Evolutionary conservation across 2,329 filamentous ascomycete species (phyloP).

Genomic region (Penicillium sp.): DNA sequence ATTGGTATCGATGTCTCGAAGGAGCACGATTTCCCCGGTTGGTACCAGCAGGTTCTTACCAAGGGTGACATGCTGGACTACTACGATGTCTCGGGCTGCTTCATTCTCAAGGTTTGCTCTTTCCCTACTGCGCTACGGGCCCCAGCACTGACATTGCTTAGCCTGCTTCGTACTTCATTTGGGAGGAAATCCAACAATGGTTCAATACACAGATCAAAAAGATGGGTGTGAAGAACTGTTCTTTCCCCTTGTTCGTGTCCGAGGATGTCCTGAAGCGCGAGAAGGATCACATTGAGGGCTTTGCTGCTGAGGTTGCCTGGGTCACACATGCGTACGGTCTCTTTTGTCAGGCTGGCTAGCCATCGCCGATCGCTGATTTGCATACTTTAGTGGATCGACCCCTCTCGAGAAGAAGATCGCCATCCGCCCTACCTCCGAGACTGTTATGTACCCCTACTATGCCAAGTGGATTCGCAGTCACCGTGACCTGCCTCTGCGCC

Average conservation of each 20-base stretch:
- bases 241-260: constrained; percentile 94
- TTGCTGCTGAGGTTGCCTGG: constrained; percentile 68
- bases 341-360: background rate
- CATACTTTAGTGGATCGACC: constrained; percentile 69
- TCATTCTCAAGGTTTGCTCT: constrained; percentile 70
- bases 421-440: constrained; percentile 67
- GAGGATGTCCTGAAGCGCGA: constrained; percentile 80
- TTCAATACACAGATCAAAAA: constrained; percentile 71
- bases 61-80: constrained; percentile 98
- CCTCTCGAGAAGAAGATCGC: constrained; percentile 79
- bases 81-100: constrained; percentile 72
- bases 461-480: constrained; percentile 88
- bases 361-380: constrained; percentile 5
- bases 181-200: constrained; percentile 62
- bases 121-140: background rate
- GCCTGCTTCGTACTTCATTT: constrained; percentile 64
- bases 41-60: constrained; percentile 96
- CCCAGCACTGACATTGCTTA: constrained; percentile 26
- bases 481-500: constrained; percentile 84
- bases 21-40: constrained; percentile 80
- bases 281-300: constrained; percentile 98
- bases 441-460: constrained; percentile 69
- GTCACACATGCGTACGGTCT: constrained; percentile 48
- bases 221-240: constrained; percentile 87
- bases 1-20: constrained; percentile 88